A percentile compares a stretch with the other conserved stretches of the same genome.
Evolutionary conservation across 495 filamentous ascomycete species (phyloP).

Genomic region (Penicillium robsamsonii): DNA sequence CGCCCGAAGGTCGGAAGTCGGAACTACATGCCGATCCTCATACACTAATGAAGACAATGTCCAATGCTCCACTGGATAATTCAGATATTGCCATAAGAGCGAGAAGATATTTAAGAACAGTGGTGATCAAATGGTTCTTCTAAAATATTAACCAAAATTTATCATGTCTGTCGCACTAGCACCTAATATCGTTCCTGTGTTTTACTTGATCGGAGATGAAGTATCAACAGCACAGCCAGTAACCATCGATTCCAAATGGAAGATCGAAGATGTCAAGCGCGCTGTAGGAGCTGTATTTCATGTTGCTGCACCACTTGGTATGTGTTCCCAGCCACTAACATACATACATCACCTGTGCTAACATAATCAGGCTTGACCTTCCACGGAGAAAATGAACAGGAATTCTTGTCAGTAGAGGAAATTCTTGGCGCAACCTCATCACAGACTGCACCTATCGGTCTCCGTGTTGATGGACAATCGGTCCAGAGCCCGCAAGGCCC

Average conservation of each 20-base stretch:
- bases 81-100: neutral
- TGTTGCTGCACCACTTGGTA: slow-evolving; percentile 24
- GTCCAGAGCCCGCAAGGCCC: slow-evolving; percentile 48
- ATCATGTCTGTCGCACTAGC: slow-evolving; percentile 7
- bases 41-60: neutral
- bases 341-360: neutral
- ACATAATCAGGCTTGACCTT: slow-evolving; percentile 37
- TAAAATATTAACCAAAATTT: neutral
- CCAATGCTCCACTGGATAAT: neutral
- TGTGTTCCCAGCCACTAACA: neutral
- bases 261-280: slow-evolving; percentile 26
- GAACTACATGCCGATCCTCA: neutral
- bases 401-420: slow-evolving; percentile 26
- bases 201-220: slow-evolving; percentile 29
- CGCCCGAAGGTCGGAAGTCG: slow-evolving; percentile 16
- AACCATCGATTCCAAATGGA: slow-evolving; percentile 23
- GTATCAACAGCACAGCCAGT: slow-evolving; percentile 20
- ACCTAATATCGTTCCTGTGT: slow-evolving; percentile 2
- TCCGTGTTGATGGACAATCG: slow-evolving; percentile 45
- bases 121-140: neutral
- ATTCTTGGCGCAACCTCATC: slow-evolving; percentile 23
- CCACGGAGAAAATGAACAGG: slow-evolving; percentile 23
- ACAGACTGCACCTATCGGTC: slow-evolving; percentile 28
- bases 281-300: slow-evolving; percentile 24
- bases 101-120: slow-evolving; percentile 1